phyloP scores from a whole-genome alignment of 805 yeast genomes.

The Pichia paraexigua region DNA sequence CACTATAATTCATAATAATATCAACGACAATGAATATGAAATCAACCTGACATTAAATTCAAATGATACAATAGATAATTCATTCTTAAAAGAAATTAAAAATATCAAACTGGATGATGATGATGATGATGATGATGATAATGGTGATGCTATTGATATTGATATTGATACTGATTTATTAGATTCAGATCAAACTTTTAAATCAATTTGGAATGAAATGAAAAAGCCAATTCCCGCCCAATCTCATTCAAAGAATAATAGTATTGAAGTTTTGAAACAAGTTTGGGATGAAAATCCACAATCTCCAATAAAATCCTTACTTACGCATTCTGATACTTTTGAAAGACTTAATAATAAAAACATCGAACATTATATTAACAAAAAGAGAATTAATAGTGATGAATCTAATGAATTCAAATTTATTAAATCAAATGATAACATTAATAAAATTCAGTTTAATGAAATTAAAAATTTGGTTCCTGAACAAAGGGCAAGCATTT shows the following conservation, averaged over 20 bases:
- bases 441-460: not conserved
- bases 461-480: slow-evolving; percentile 5
- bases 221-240: not conserved
- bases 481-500: slow-evolving; percentile 19
- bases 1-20: not conserved
- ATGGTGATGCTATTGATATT: not conserved
- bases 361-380: slow-evolving; percentile 24
- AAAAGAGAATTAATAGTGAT: slow-evolving; percentile 26
- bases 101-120: slow-evolving; percentile 23
- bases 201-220: not conserved
- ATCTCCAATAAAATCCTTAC: not conserved
- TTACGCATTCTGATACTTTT: slow-evolving; percentile 8
- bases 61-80: slow-evolving; percentile 25
- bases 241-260: slow-evolving; percentile 1
- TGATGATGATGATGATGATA: slow-evolving; percentile 7
- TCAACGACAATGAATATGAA: not conserved
- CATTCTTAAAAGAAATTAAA: slow-evolving; percentile 35
- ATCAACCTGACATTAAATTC: not conserved
- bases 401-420: slow-evolving; percentile 14
- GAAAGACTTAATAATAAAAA: slow-evolving; percentile 14
- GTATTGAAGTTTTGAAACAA: slow-evolving; percentile 16
- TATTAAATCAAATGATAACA: not conserved
- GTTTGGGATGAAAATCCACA: slow-evolving; percentile 18
- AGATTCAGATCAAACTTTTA: not conserved
- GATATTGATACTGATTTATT: not conserved